Evolutionary conservation across 2,329 filamentous ascomycete genomes (phyloP), one percentile per base, ranked within the genome.

Genomic region (Talaromyces pinophilus): DNA sequence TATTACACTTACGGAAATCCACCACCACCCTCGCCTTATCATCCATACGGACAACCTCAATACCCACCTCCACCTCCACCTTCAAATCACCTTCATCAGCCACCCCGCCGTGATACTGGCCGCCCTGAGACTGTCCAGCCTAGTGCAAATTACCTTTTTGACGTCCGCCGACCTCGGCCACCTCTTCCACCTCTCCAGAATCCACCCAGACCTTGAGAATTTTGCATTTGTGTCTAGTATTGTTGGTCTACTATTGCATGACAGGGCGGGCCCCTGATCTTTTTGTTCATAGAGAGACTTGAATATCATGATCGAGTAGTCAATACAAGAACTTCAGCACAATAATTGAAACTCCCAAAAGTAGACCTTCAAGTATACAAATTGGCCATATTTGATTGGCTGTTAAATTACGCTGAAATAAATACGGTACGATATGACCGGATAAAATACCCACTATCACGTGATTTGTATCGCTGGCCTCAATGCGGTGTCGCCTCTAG

Each of bases 91-190:
- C 60, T n/a, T 44, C 40, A 59, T 54, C 59, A 61, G 33, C 30
- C 59, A 5, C 44, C 48, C 33, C 65, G 28, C 25, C 61, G 42
- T 35, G 60, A 59, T 25, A 5, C 44, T 17, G 38, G 15, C 30
- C 65, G 42, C 8, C 10, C 60, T 42, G 61, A 60, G 10, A 44
- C 19, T n/a, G 44, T 62, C 8, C 61, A 40, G 10, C 60, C 35
- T 44, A 40, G 46, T 35, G 25, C 54, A 30, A 57, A 46, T 35
- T 63, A 60, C 40, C 42, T 52, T 19, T 67, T 59, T 63, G 65
- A 66, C 52, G 15, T 52, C 2, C 22, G 28, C 38, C 60, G 52
- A 33, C 50, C 50, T 19, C 25, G 6, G 19, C 54, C 22, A 25
- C 61, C 50, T 38, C 54, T 25, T 38, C 54, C 33, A 28, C 65